phyloP scores from a whole-genome alignment of 2,329 filamentous ascomycete genomes.

The Epichloe typhina region DNA sequence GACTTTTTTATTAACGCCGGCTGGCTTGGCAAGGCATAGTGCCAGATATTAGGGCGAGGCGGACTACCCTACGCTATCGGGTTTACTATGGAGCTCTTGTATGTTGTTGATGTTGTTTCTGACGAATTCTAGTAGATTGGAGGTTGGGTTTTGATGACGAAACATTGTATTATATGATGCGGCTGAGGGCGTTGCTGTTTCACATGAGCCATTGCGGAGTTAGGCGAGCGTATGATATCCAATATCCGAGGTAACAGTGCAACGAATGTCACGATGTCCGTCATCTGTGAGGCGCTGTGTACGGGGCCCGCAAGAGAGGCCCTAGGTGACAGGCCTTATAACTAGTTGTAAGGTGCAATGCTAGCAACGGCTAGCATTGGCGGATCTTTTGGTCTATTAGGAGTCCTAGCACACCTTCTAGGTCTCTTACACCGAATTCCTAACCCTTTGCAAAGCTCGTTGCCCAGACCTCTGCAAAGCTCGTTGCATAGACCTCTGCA shows the following conservation, averaged over 20 bases:
- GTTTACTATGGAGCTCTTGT: background rate
- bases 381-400: too few species aligned
- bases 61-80: background rate
- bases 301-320: too few species aligned
- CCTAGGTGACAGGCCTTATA: too few species aligned
- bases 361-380: too few species aligned
- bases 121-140: background rate
- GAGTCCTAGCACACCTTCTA: too few species aligned
- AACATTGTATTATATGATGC: background rate
- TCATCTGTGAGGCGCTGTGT: too few species aligned
- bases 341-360: too few species aligned
- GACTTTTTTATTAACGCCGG: constrained; percentile 91
- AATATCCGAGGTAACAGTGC: background rate
- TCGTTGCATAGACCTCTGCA: too few species aligned
- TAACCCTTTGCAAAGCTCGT: too few species aligned
- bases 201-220: background rate
- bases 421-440: too few species aligned
- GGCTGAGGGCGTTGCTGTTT: background rate
- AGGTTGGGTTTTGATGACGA: background rate
- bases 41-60: background rate
- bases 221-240: constrained; percentile 2
- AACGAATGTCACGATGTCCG: too few species aligned
- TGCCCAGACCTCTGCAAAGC: too few species aligned
- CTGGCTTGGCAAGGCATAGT: constrained; percentile 73
- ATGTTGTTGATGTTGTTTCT: background rate